Percentiles rank a stretch among this genome's conserved stretches.
phyloP scores from a whole-genome alignment of 768 basidiomycete genomes.

The Mycena haematopus region DNA sequence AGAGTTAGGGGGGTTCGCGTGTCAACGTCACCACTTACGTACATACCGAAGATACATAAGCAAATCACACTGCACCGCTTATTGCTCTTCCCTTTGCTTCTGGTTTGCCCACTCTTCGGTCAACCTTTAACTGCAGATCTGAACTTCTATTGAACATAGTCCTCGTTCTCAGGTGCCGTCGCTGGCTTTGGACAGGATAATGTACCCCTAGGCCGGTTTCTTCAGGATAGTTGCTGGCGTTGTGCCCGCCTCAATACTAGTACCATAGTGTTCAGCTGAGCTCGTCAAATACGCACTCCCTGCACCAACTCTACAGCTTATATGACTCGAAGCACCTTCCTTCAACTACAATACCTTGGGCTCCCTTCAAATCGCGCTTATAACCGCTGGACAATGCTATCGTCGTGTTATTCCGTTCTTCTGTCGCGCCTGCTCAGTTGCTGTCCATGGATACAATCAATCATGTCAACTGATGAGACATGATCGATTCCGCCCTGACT shows the following conservation, averaged over 20 bases:
- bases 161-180: not conserved
- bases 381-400: not conserved
- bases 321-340: not conserved
- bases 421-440: not conserved
- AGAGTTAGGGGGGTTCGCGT: too few relatives aligned
- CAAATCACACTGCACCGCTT: not conserved
- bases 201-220: too few relatives aligned
- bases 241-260: too few relatives aligned
- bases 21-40: not conserved
- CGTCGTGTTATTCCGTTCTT: not conserved
- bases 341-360: not conserved
- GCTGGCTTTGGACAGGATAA: too few relatives aligned
- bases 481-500: slow-evolving; percentile 1
- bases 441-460: slow-evolving; percentile 10
- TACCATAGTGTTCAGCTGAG: not conserved
- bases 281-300: not conserved
- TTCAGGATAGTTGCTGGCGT: too few relatives aligned
- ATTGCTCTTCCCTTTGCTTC: not conserved
- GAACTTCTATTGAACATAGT: not conserved
- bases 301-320: not conserved
- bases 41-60: not conserved
- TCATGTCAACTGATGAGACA: slow-evolving; percentile 13
- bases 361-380: not conserved
- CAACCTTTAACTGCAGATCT: not conserved
- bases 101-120: not conserved